phyloP scores from a whole-genome alignment of 2,329 filamentous ascomycete species.

The Tolypocladium amazonense region DNA sequence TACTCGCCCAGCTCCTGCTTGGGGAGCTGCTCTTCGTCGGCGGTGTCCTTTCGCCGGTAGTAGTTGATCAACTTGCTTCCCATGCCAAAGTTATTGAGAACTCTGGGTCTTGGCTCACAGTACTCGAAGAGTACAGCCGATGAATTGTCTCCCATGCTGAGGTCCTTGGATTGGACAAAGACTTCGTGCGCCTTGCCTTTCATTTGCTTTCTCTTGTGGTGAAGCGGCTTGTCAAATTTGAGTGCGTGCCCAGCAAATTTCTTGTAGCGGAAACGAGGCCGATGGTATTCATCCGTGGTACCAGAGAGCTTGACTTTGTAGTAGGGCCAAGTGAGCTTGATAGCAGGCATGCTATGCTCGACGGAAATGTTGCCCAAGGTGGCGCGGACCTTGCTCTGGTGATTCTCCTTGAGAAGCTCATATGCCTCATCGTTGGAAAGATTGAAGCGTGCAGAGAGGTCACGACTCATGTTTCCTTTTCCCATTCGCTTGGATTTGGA shows the following conservation, averaged over 20 bases:
- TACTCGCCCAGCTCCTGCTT: slow-evolving; percentile 84
- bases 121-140: slow-evolving; percentile 86
- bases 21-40: slow-evolving; percentile 64
- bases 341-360: slow-evolving; percentile 85
- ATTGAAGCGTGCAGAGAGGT: slow-evolving; percentile 77
- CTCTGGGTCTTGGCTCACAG: slow-evolving; percentile 83
- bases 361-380: slow-evolving; percentile 86
- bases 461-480: slow-evolving; percentile 58
- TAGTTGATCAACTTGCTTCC: slow-evolving; percentile 94
- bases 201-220: slow-evolving; percentile 71
- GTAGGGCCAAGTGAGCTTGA: slow-evolving; percentile 90
- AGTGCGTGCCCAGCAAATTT: slow-evolving; percentile 56
- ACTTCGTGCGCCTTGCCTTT: slow-evolving; percentile 72
- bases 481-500: slow-evolving; percentile 55
- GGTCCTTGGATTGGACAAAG: slow-evolving; percentile 69
- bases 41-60: slow-evolving; percentile 69
- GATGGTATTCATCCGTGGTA: slow-evolving; percentile 72
- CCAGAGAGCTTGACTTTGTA: slow-evolving; percentile 77
- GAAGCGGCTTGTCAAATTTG: slow-evolving; percentile 59
- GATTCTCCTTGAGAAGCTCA: slow-evolving; percentile 90
- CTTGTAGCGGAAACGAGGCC: slow-evolving; percentile 66
- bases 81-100: slow-evolving; percentile 96
- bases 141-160: slow-evolving; percentile 83
- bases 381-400: slow-evolving; percentile 89
- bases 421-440: slow-evolving; percentile 95